Evolutionary conservation across 495 filamentous ascomycete species (phyloP), one percentile per base, ranked within the genome.

Genomic region (Aspergillus ellipticus): DNA sequence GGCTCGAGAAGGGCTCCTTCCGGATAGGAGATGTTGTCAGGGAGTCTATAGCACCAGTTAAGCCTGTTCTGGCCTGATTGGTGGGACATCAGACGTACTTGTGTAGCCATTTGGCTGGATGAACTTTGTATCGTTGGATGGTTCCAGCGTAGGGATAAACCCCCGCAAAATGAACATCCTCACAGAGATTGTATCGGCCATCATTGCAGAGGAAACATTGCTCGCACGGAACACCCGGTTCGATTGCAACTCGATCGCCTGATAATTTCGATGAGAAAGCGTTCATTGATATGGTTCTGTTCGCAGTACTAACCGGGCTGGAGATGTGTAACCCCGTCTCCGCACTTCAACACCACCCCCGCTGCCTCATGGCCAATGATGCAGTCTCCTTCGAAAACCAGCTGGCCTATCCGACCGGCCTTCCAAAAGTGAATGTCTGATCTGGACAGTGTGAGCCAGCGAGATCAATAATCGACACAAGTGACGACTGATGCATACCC

Each of bases 351-450:
- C 4, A 90, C 85, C 16, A 82, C 74, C 2, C 88, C 88, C 11
- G 85, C 84, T 19, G 86, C 84, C 71, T 92, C 88, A 63, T 92
- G 88, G n/a, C 88, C 88, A 17, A 91, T 82, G n/a, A 82, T 85
- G 22, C 89, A 73, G 16, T 88, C 87, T 37, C 79, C 78, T 45
- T 80, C 81, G 54, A 86, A 82, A 33, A 86, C 79, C 52, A 91
- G 79, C 53, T 86, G 82, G 17, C 88, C 88, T 59, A 90, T 90
- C 61, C 86, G 84, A 55, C 86, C 89, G 50, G 88, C 83, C 57
- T 87, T 87, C 77, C 88, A 91, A 70, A 90, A 92, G 57, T 87
- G 85, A 28, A 90, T 76, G 66, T 92, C 88, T 0, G 86, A 89
- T 29, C 86, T 59, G 21, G 7, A 26, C 26, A 49, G 33, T 15